These are phyloP conservation scores for Cladobotryum protrusum DNA, from an alignment of 2,329 filamentous ascomycete species.

Conservation along the genomic window DNA sequence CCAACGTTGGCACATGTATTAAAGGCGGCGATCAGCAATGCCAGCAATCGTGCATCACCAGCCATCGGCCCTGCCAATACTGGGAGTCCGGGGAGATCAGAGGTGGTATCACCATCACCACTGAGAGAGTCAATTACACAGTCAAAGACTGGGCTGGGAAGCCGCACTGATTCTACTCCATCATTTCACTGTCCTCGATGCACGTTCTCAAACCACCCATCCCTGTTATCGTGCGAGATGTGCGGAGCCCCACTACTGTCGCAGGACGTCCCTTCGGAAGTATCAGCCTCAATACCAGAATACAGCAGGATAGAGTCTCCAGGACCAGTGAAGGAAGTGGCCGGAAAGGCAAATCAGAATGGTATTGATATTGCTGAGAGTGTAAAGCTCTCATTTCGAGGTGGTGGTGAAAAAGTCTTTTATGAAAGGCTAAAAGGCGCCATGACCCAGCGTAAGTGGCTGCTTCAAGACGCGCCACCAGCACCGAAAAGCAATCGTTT, in stretches of 20 bases:
- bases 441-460: conserved; percentile 90
- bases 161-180: conserved; percentile 18
- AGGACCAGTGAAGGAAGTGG: conserved; percentile 55
- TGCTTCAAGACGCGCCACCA: conserved; percentile 82
- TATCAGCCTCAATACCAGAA: conserved; percentile 31
- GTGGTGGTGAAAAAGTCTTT: conserved; percentile 83
- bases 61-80: conserved; percentile 2
- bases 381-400: conserved; percentile 87
- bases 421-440: conserved; percentile 82
- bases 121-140: background rate
- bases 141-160: conserved; percentile 4
- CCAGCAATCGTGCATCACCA: conserved; percentile 45
- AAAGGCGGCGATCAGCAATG: conserved; percentile 78
- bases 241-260: conserved; percentile 72
- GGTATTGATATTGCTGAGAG: conserved; percentile 58
- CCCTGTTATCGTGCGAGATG: conserved; percentile 79
- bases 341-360: conserved; percentile 22
- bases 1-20: conserved; percentile 75
- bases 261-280: conserved; percentile 32
- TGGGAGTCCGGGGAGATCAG: background rate
- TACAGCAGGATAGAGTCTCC: conserved; percentile 63
- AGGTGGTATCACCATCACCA: background rate
- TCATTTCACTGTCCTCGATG: conserved; percentile 73
- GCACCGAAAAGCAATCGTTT: conserved; percentile 58
- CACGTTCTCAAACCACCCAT: conserved; percentile 91